These are phyloP conservation scores for Tylopilus rubrobrunneus DNA, from an alignment of 768 basidiomycete genomes.

Conservation along the genomic window DNA sequence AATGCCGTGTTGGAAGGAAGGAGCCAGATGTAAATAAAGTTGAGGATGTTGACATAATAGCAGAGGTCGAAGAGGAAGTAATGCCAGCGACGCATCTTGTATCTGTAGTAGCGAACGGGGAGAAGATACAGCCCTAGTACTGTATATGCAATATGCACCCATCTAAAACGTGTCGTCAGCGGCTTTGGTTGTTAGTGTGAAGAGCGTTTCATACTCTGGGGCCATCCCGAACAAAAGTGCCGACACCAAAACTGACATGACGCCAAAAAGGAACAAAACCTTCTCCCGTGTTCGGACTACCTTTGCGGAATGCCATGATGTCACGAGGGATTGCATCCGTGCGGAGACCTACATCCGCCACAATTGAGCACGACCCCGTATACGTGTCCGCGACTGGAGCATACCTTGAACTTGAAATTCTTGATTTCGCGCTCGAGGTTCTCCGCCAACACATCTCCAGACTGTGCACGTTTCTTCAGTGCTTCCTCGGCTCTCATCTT, in stretches of 20 bases:
- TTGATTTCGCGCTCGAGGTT: conserved; percentile 85
- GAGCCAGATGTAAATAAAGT: conserved; percentile 89
- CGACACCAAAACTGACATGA: conserved; percentile 82
- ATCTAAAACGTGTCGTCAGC: conserved; percentile 43
- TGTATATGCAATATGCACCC: conserved; percentile 87
- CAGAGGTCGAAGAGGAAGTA: conserved; percentile 93
- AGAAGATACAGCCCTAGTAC: conserved; percentile 73
- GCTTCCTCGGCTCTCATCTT: conserved; percentile 80
- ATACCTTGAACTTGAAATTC: conserved; percentile 81
- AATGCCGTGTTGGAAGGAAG: conserved; percentile 72
- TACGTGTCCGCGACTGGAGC: background rate
- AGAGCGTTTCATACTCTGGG: conserved; percentile 59
- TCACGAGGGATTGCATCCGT: conserved; percentile 72
- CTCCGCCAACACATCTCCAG: conserved; percentile 64
- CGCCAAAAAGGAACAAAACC: conserved; percentile 89
- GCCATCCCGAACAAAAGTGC: conserved; percentile 85
- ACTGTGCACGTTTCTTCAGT: conserved; percentile 55
- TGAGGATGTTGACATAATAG: conserved; percentile 90
- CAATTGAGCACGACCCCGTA: background rate
- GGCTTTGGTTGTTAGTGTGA: background rate
- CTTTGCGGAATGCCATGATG: conserved; percentile 92
- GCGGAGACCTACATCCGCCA: conserved; percentile 56
- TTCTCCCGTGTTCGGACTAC: conserved; percentile 80
- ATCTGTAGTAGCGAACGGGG: conserved; percentile 76
- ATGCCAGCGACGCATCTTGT: conserved; percentile 92